These are phyloP conservation scores for Populus euphratica DNA, from an alignment of 345 rosid species.

Conservation along the genomic window DNA sequence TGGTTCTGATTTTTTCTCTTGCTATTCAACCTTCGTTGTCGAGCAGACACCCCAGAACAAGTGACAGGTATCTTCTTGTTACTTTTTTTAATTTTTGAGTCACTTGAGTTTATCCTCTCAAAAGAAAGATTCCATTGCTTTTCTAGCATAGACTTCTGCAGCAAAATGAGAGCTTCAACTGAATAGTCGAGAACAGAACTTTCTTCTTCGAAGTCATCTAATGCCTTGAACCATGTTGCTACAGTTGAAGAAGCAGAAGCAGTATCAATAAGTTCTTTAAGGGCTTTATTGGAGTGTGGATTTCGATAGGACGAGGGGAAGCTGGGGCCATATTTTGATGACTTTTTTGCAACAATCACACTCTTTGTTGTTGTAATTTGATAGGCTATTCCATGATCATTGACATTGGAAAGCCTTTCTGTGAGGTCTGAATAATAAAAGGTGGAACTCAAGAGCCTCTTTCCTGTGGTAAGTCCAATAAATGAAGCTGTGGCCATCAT, in stretches of 20 bases:
- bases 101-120: constrained; percentile 37
- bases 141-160: constrained; percentile 89
- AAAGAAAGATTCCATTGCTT: constrained; percentile 92
- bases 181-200: constrained; percentile 47
- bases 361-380: constrained; percentile 42
- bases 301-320: constrained; percentile 41
- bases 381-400: constrained; percentile 43
- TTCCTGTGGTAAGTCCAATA: constrained; percentile 70
- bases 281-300: constrained; percentile 50
- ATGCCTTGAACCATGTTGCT: constrained; percentile 37
- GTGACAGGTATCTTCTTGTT: constrained; percentile 50
- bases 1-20: constrained; percentile 42
- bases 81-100: constrained; percentile 29
- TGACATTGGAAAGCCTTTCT: constrained; percentile 42
- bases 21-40: constrained; percentile 60
- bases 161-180: constrained; percentile 69
- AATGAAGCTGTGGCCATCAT: constrained; percentile 85
- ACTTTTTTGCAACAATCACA: constrained; percentile 44
- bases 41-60: constrained; percentile 76
- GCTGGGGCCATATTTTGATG: constrained; percentile 50
- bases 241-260: constrained; percentile 35
- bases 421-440: constrained; percentile 51
- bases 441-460: constrained; percentile 72
- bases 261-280: constrained; percentile 52
- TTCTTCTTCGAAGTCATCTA: constrained; percentile 43